These are phyloP conservation scores for Annulohypoxylon stygium DNA, from an alignment of 495 filamentous ascomycete species.

Conservation along the genomic window DNA sequence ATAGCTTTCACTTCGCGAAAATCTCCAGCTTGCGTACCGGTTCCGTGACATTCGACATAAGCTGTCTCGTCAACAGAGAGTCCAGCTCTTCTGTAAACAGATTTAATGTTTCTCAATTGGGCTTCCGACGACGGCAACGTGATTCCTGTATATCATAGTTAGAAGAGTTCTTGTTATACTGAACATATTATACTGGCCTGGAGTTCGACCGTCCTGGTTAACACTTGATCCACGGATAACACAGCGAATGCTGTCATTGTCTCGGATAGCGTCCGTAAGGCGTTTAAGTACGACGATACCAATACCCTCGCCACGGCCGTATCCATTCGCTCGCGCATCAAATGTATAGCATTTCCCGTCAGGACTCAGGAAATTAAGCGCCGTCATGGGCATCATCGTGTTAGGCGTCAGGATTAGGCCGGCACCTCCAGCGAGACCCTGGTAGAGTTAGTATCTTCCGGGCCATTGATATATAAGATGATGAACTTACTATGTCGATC, in stretches of 20 bases:
- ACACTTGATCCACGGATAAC: conserved; percentile 70
- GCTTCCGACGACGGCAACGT: conserved; percentile 50
- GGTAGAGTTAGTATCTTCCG: conserved; percentile 5
- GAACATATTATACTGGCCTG: conserved; percentile 17
- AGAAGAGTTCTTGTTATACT: conserved; percentile 1
- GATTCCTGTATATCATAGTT: conserved; percentile 46
- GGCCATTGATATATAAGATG: background rate
- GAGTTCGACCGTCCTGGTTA: conserved; percentile 69
- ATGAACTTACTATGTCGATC: conserved; percentile 43
- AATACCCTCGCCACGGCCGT: conserved; percentile 72
- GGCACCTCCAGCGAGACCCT: conserved; percentile 52
- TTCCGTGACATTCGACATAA: conserved; percentile 65
- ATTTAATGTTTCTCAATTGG: conserved; percentile 66
- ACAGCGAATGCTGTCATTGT: conserved; percentile 67
- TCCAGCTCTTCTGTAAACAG: conserved; percentile 53
- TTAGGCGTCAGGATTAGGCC: conserved; percentile 51
- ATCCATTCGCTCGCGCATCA: conserved; percentile 72
- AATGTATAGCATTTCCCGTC: conserved; percentile 58
- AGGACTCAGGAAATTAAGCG: conserved; percentile 48
- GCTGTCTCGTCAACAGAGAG: conserved; percentile 60
- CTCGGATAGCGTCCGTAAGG: conserved; percentile 64
- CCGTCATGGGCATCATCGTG: conserved; percentile 48
- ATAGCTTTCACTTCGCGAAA: conserved; percentile 66
- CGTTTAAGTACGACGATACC: conserved; percentile 66
- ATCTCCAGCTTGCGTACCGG: conserved; percentile 67